These are phyloP conservation scores for Obba rivulosa DNA, from an alignment of 768 basidiomycete species.

Conservation along the genomic window DNA sequence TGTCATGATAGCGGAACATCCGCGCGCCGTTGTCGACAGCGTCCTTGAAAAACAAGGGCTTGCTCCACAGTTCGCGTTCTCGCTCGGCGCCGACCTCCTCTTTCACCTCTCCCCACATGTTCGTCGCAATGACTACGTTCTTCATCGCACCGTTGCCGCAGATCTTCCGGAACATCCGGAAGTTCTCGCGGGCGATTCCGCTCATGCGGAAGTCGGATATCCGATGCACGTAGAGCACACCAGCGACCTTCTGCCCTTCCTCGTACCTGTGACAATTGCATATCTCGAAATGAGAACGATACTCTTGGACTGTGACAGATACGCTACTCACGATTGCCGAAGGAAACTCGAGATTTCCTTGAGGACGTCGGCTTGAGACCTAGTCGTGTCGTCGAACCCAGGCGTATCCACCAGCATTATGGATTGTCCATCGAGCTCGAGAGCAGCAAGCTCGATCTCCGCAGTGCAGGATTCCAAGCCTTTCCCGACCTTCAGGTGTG, in stretches of 20 bases:
- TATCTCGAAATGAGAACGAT: not conserved
- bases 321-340: not conserved
- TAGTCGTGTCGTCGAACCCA: constrained; percentile 20
- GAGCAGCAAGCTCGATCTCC: constrained; percentile 8
- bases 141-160: constrained; percentile 27
- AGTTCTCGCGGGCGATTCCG: constrained; percentile 25
- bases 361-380: constrained; percentile 13
- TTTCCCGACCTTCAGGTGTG: constrained; percentile 9
- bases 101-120: constrained; percentile 30
- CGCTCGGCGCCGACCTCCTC: not conserved
- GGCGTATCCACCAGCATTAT: constrained; percentile 19
- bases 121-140: constrained; percentile 32
- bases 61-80: not conserved
- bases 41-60: constrained; percentile 2
- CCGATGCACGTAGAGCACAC: constrained; percentile 29
- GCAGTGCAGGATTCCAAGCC: constrained; percentile 16
- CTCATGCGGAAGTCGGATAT: constrained; percentile 31
- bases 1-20: not conserved
- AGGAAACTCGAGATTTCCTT: constrained; percentile 7
- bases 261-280: constrained; percentile 4
- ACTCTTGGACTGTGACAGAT: not conserved
- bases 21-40: not conserved
- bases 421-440: constrained; percentile 11
- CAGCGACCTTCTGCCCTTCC: constrained; percentile 15
- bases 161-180: constrained; percentile 28